Evolutionary conservation across 1,139 yeast species (phyloP).

Genomic region (Pichia cactophila): DNA sequence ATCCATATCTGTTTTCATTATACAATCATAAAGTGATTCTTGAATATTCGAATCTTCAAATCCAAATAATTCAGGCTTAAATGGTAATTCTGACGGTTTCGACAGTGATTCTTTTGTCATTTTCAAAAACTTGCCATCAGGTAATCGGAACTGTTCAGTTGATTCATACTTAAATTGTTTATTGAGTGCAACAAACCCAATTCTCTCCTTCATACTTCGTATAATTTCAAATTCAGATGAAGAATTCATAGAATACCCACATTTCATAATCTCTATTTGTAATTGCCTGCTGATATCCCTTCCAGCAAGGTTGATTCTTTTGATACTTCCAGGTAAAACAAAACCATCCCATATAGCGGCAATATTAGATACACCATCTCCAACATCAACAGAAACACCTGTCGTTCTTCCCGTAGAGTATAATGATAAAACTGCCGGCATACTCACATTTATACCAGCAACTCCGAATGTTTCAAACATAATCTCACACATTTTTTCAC

Average conservation of each 20-base stretch:
- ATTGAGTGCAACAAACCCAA: constrained; percentile 42
- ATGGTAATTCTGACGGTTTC: constrained; percentile 63
- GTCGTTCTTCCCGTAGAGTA: constrained; percentile 90
- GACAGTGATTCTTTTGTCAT: constrained; percentile 33
- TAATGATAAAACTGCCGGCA: constrained; percentile 78
- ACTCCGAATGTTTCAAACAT: constrained; percentile 77
- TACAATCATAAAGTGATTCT: constrained; percentile 57
- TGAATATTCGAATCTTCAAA: constrained; percentile 67
- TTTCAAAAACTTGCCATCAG: constrained; percentile 68
- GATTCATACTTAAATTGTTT: background rate
- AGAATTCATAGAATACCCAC: constrained; percentile 52
- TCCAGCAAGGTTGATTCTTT: constrained; percentile 79
- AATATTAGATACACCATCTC: constrained; percentile 85
- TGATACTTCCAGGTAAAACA: constrained; percentile 63
- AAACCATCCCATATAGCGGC: constrained; percentile 92
- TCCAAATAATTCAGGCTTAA: constrained; percentile 74
- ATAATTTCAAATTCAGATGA: constrained; percentile 82
- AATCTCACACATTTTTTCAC: constrained; percentile 69
- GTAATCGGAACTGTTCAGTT: constrained; percentile 45
- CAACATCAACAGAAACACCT: constrained; percentile 82
- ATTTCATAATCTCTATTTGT: constrained; percentile 55
- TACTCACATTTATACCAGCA: constrained; percentile 79
- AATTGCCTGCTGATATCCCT: constrained; percentile 75
- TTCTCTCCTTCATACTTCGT: constrained; percentile 65
- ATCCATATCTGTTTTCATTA: constrained; percentile 70